These are phyloP conservation scores for Leucocoprinus sp. DNA, from an alignment of 768 basidiomycete genomes.

Conservation along the genomic window DNA sequence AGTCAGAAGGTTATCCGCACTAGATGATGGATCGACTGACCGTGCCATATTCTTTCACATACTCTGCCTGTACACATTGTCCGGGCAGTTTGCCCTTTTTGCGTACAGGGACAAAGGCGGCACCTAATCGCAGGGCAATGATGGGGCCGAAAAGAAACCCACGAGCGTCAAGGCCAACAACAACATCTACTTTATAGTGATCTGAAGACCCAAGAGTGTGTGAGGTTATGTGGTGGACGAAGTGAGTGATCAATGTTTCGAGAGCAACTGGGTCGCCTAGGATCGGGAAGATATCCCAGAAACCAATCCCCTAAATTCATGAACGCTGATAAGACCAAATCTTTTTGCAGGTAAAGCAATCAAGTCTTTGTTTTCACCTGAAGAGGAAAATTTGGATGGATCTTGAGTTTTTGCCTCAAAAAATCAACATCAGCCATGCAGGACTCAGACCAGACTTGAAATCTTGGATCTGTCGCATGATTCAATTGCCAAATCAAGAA, in stretches of 20 bases:
- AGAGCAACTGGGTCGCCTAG: slow-evolving; percentile 79
- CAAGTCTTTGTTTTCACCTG: slow-evolving; percentile 43
- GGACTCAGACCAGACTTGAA: not conserved
- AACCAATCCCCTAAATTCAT: slow-evolving; percentile 68
- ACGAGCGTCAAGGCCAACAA: slow-evolving; percentile 93
- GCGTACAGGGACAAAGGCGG: slow-evolving; percentile 92
- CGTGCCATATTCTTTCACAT: slow-evolving; percentile 90
- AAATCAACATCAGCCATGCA: slow-evolving; percentile 71
- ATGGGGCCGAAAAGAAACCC: slow-evolving; percentile 94
- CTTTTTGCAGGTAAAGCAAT: not conserved
- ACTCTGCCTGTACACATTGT: slow-evolving; percentile 59
- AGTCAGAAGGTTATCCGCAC: slow-evolving; percentile 1
- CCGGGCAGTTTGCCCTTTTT: slow-evolving; percentile 97
- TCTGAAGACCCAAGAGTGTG: slow-evolving; percentile 56
- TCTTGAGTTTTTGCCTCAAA: slow-evolving; percentile 51
- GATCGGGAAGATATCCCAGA: slow-evolving; percentile 94
- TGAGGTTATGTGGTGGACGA: slow-evolving; percentile 79
- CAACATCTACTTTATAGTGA: slow-evolving; percentile 72
- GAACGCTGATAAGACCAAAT: not conserved
- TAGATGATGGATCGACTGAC: slow-evolving; percentile 32
- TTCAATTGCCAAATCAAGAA: not conserved
- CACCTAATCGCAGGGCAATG: slow-evolving; percentile 83
- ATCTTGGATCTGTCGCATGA: not conserved
- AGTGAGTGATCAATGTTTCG: slow-evolving; percentile 85
- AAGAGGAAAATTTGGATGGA: slow-evolving; percentile 80